Evolutionary conservation across 1,284 basidiomycete genomes (phyloP), one percentile per base, ranked within the genome.

Genomic region (Melanopsichium pennsylvanicum): DNA sequence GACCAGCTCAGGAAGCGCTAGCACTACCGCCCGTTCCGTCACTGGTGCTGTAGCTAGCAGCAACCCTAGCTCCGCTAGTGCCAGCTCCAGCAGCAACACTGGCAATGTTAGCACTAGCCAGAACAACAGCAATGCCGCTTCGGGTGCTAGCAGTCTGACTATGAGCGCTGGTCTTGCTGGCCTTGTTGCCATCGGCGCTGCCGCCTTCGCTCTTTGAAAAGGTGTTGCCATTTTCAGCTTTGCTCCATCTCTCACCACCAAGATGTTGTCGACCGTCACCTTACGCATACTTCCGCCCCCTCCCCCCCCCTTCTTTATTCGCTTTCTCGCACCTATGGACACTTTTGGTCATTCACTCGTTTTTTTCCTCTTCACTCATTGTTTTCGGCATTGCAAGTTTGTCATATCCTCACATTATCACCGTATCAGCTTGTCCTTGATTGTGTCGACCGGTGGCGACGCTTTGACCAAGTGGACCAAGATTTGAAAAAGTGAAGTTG

Each of bases 271-370:
- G n/a, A n/a, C n/a, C n/a, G n/a, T n/a, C n/a, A n/a, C n/a, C n/a
- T n/a, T n/a, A n/a, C n/a, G n/a, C n/a, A n/a, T n/a, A n/a, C n/a
- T n/a, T n/a, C n/a, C n/a, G n/a, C n/a, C 27, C 27, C 13, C 8
- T 29, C 13, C 13, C 27, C 27, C 27, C 13, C 27, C 27, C 8
- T 13, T 8, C 13, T 23, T 36, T 16, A 22, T 51, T 57, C 48
- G 52, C 44, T 38, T 63, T 63, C 60, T 48, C 40, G 39, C 54
- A n/a, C n/a, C n/a, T n/a, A 63, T 48, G 54, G 60, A 63, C 60
- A 51, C 31, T 59, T n/a, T n/a, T n/a, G n/a, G n/a, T n/a, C n/a
- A n/a, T n/a, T n/a, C n/a, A n/a, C n/a, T n/a, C n/a, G n/a, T n/a
- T n/a, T 22, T 39, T 16, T 8, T 8, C 27, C 27, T 37, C 41